phyloP scores from a whole-genome alignment of 169 alveolate genomes.

The Babesia ovis region DNA sequence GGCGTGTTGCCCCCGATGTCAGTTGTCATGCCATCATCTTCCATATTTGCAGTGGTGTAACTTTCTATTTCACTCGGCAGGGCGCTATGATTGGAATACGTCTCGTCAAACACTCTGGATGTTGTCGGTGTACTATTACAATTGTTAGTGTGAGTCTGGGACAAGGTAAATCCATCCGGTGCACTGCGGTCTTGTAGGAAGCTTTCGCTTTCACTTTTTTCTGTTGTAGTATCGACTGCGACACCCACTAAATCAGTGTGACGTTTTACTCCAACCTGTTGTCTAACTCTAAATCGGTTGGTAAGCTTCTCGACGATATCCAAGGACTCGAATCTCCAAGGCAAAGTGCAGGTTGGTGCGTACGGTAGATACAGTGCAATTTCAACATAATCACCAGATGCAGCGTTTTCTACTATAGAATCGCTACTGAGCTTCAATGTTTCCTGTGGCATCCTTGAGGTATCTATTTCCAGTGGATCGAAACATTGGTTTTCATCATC shows the following conservation, averaged over 20 bases:
- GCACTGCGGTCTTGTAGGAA: background rate
- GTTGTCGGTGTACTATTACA: background rate
- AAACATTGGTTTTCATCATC: slow-evolving; percentile 12
- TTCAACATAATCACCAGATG: slow-evolving; percentile 44
- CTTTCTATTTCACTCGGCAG: background rate
- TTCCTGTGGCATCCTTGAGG: slow-evolving; percentile 16
- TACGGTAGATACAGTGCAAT: slow-evolving; percentile 68
- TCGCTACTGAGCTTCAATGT: slow-evolving; percentile 20
- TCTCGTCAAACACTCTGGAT: background rate
- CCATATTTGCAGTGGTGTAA: background rate
- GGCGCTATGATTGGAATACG: background rate
- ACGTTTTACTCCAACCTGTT: background rate
- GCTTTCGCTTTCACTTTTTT: background rate
- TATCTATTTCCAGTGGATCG: slow-evolving; percentile 58
- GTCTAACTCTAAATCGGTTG: background rate
- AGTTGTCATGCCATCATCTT: background rate
- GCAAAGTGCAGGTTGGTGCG: slow-evolving; percentile 50
- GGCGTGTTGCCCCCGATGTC: background rate
- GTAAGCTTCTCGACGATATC: background rate
- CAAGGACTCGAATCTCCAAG: slow-evolving; percentile 55
- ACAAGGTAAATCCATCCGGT: background rate
- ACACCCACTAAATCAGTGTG: background rate
- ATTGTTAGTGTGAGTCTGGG: background rate
- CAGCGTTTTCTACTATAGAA: slow-evolving; percentile 21
- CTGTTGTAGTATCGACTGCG: background rate